Evolutionary conservation across 352 stramenopile genomes (phyloP).

Genomic region (Globisporangium nodosum): DNA sequence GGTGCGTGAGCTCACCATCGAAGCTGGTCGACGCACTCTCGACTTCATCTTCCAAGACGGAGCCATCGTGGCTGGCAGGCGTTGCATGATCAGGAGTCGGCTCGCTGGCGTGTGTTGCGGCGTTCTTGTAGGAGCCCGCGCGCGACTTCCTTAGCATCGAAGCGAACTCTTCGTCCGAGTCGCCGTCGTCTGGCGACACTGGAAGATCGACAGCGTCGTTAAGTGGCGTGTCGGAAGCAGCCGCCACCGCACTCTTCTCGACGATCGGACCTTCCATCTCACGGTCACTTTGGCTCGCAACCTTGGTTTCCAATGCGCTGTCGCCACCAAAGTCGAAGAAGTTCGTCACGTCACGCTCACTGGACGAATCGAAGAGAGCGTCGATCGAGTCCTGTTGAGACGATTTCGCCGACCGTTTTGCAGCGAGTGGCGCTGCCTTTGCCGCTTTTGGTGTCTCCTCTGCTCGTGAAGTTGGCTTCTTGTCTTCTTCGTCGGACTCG

Average conservation of each 20-base stretch:
- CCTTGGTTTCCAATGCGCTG: too few relatives aligned
- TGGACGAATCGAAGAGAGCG: conserved; percentile 51
- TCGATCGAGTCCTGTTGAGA: conserved; percentile 43
- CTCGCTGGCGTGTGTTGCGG: neutral
- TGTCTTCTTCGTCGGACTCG: conserved; percentile 10
- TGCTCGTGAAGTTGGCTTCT: neutral
- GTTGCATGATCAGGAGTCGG: neutral
- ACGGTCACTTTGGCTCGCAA: neutral
- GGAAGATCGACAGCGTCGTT: neutral
- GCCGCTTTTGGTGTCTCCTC: conserved; percentile 3
- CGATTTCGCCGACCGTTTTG: neutral
- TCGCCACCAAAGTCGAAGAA: conserved; percentile 17
- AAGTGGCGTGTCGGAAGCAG: neutral
- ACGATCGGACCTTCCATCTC: neutral
- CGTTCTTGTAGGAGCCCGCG: neutral
- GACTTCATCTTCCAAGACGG: neutral
- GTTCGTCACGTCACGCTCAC: conserved; percentile 36
- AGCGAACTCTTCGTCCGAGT: conserved; percentile 23
- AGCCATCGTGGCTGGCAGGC: neutral
- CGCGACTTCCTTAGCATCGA: conserved; percentile 7
- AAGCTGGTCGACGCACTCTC: neutral
- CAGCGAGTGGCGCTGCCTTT: neutral
- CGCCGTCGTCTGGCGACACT: neutral
- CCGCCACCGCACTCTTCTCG: neutral
- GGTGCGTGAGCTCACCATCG: neutral